Conservation (phyloP, 176 grass and related monocot genomes). For the Tillandsia fasciculata region DNA sequence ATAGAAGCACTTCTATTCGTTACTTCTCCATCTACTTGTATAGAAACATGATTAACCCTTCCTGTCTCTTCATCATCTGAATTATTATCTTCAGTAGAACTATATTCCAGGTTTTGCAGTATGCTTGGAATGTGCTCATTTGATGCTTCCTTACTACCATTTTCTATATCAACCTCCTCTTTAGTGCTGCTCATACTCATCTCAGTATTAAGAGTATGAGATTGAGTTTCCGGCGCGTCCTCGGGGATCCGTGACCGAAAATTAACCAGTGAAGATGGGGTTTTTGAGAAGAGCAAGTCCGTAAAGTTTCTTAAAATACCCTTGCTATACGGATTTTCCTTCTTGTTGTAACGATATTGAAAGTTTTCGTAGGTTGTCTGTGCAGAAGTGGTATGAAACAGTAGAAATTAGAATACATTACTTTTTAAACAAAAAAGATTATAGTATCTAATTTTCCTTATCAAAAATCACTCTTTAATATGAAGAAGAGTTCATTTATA, state of each 20-base stretch:
- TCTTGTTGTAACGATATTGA: conserved; percentile 45
- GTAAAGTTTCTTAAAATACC: conserved; percentile 34
- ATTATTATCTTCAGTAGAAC: conserved; percentile 33
- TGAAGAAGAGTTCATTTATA: too few relatives aligned
- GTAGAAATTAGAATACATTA: not conserved
- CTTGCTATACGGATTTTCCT: conserved; percentile 52
- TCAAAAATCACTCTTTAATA: too few relatives aligned
- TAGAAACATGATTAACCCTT: not conserved
- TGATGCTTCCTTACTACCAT: conserved; percentile 15
- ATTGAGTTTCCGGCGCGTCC: conserved; percentile 35
- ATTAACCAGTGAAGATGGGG: conserved; percentile 40
- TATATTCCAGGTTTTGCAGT: conserved; percentile 60
- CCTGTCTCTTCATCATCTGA: conserved; percentile 10
- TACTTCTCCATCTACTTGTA: conserved; percentile 10
- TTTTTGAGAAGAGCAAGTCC: conserved; percentile 45
- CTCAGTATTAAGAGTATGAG: conserved; percentile 39
- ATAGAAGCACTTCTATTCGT: conserved; percentile 20
- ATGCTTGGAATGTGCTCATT: conserved; percentile 45
- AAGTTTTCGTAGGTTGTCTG: conserved; percentile 72
- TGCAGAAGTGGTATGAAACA: conserved; percentile 12
- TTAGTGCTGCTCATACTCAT: conserved; percentile 19
- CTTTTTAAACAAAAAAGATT: not conserved
- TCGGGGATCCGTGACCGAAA: conserved; percentile 42
- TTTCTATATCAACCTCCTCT: conserved; percentile 39
- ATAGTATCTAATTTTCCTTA: too few relatives aligned